These are phyloP conservation scores for Leptographium wingfieldii DNA, from an alignment of 2,329 filamentous ascomycete species.

Conservation along the genomic window DNA sequence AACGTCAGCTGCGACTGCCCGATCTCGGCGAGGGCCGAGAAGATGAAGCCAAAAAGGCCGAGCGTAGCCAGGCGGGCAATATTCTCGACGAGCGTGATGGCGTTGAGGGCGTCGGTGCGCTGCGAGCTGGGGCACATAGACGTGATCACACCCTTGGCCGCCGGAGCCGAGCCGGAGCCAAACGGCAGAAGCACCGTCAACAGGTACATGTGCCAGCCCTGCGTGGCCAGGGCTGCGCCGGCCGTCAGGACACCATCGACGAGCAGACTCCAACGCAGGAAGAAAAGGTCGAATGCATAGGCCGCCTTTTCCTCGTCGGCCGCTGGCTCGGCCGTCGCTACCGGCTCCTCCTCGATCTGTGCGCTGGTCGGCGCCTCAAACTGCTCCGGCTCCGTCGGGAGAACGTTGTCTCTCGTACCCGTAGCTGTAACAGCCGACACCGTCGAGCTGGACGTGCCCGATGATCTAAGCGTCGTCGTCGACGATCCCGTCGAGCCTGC, in stretches of 20 bases:
- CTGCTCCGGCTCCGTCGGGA: slow-evolving; percentile 26
- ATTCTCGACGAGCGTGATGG: slow-evolving; percentile 58
- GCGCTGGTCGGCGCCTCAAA: slow-evolving; percentile 28
- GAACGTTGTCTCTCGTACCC: background rate
- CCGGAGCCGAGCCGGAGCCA: slow-evolving; percentile 54
- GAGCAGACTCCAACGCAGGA: slow-evolving; percentile 52
- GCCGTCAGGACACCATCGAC: slow-evolving; percentile 53
- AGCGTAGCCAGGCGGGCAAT: slow-evolving; percentile 51
- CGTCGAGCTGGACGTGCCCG: background rate
- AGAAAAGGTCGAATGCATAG: slow-evolving; percentile 53
- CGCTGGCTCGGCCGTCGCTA: slow-evolving; percentile 12
- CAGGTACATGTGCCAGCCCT: slow-evolving; percentile 57
- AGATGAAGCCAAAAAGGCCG: slow-evolving; percentile 54
- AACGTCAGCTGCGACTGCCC: slow-evolving; percentile 52
- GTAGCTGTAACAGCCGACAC: background rate
- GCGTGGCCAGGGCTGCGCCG: slow-evolving; percentile 46
- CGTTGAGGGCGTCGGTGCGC: slow-evolving; percentile 53
- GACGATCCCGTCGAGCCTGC: background rate
- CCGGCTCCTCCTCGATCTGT: slow-evolving; percentile 32
- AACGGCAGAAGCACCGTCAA: slow-evolving; percentile 53
- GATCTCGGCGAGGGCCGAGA: slow-evolving; percentile 47
- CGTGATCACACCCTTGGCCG: slow-evolving; percentile 61
- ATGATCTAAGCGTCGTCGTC: slow-evolving; percentile 1
- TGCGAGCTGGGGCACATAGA: slow-evolving; percentile 53
- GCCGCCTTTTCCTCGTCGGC: slow-evolving; percentile 28